Conservation (phyloP, 148 eudicot species). For the Heliamphora exappendiculata region DNA sequence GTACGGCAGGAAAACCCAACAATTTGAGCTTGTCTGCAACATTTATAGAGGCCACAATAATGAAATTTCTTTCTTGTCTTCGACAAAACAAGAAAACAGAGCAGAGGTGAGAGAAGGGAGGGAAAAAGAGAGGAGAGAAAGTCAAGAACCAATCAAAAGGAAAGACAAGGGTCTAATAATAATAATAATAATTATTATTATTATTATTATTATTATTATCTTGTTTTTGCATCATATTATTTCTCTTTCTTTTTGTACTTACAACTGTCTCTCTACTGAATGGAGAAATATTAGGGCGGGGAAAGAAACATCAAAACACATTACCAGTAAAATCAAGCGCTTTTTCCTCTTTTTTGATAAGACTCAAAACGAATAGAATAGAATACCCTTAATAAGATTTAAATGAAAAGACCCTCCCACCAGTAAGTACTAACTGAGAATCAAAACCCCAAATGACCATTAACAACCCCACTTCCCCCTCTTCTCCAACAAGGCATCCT, state of each 20-base stretch:
- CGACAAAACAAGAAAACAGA: neutral
- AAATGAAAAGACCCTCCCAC: constrained; percentile 15
- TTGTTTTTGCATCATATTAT: constrained; percentile 1
- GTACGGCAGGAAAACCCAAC: constrained; percentile 1
- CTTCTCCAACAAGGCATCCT: neutral
- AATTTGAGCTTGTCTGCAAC: constrained; percentile 1
- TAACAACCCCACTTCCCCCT: constrained; percentile 9
- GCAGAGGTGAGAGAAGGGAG: neutral
- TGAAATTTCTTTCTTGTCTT: neutral
- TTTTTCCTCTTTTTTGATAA: neutral
- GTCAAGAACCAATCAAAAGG: constrained; percentile 2
- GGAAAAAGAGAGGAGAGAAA: neutral
- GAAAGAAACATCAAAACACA: neutral
- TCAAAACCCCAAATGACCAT: neutral
- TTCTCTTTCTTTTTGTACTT: neutral
- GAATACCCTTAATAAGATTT: neutral
- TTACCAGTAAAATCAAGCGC: neutral
- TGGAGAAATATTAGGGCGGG: neutral
- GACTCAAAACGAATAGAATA: constrained; percentile 1
- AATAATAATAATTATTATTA: too few relatives aligned
- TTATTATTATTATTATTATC: neutral
- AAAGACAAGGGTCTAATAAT: constrained; percentile 5
- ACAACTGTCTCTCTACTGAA: neutral
- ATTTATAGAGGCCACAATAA: constrained; percentile 14
- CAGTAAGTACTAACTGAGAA: constrained; percentile 2